Evolutionary conservation across 805 yeast genomes (phyloP).

Genomic region (Ogataea pini): DNA sequence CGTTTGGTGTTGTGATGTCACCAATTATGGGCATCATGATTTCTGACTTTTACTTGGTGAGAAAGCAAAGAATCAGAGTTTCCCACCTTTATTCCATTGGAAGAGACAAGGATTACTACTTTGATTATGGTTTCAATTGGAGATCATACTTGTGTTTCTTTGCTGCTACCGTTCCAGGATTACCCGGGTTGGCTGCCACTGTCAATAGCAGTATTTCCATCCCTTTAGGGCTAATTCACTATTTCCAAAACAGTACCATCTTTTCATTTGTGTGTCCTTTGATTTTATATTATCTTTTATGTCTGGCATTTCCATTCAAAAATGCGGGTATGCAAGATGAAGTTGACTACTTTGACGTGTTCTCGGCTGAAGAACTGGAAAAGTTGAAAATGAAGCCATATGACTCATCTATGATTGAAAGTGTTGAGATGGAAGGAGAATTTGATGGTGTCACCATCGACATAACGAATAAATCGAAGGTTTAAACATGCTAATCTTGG

Average conservation of each 20-base stretch:
- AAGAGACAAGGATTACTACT: conserved; percentile 36
- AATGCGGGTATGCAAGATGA: conserved; percentile 38
- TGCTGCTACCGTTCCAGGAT: conserved; percentile 38
- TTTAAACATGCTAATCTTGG: neutral
- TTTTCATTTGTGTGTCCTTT: conserved; percentile 45
- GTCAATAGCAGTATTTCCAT: conserved; percentile 32
- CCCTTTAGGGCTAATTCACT: conserved; percentile 43
- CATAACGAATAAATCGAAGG: neutral
- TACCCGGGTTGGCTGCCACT: conserved; percentile 38
- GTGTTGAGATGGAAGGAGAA: neutral
- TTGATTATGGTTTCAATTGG: conserved; percentile 44
- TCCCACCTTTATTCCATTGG: conserved; percentile 3
- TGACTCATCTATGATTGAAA: neutral
- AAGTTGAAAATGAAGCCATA: conserved; percentile 29
- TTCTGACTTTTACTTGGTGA: conserved; percentile 40
- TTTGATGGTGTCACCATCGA: neutral
- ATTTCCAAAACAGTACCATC: conserved; percentile 45
- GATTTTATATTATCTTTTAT: conserved; percentile 37
- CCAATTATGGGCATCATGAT: conserved; percentile 40
- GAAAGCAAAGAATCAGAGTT: conserved; percentile 29
- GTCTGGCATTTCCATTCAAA: conserved; percentile 39
- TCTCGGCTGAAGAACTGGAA: conserved; percentile 34
- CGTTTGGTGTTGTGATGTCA: conserved; percentile 38
- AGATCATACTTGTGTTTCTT: conserved; percentile 42
- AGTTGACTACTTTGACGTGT: conserved; percentile 34